Evolutionary conservation across 2,329 filamentous ascomycete species (phyloP), one percentile per base, ranked within the genome.

Genomic region (Penicillium brasilianum): DNA sequence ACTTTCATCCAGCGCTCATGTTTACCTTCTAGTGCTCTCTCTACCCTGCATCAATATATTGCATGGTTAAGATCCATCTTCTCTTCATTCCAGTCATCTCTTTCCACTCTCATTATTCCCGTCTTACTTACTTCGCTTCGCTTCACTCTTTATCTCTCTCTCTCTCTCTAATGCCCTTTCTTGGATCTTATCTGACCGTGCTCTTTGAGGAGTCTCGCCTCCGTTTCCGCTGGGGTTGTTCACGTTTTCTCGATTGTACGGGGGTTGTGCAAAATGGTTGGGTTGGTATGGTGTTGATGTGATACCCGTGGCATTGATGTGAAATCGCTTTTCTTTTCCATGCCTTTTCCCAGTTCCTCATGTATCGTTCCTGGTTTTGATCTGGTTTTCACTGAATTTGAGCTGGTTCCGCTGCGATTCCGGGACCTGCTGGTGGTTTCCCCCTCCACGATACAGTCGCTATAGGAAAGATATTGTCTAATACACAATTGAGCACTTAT

Each of bases 271-370:
- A 60, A 34, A 54, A 57, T 67, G 58, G 58, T 55, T 57, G 55
- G 37, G 48, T 14, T 11, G 28, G 48, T n/a, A 50, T 64, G 66
- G 64, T 69, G 57, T 68, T 66, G 61, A 55, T 65, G 48, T 69
- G 66, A 69, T 68, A 69, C 63, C 64, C 66, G 59, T 64, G 65
- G 60, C 60, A 67, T 62, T 61, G 61, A 64, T 65, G 59, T 48
- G 57, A 62, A 59, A 64, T 59, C 59, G 41, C 58, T 52, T 50
- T 39, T 30, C 46, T 51, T 50, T n/a, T n/a, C n/a, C n/a, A n/a
- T 16, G 50, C 39, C 16, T 7, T 43, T 58, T 41, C 9, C 43
- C 44, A 37, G 43, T 52, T 44, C 20, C 34, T 28, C 20, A 14
- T 43, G 18, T 41, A 25, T 41, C 6, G 13, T 39, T 25, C 13